phyloP scores from a whole-genome alignment of 73 alveolate species.

The Paramecium tetraurelia region DNA sequence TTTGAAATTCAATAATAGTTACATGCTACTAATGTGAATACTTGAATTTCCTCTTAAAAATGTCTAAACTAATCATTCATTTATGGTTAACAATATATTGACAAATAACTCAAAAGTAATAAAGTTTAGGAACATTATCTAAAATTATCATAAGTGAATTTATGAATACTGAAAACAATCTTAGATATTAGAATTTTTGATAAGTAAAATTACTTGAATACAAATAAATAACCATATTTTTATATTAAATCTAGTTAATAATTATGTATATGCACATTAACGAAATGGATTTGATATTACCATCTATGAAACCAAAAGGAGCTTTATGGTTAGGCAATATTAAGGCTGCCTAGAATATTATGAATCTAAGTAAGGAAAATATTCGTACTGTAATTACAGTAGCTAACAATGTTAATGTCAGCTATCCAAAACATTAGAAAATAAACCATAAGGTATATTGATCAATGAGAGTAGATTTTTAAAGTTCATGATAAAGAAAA shows the following conservation, averaged over 20 bases:
- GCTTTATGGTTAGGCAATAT: neutral
- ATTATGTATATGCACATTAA: neutral
- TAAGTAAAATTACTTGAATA: neutral
- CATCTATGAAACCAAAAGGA: neutral
- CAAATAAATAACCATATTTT: neutral
- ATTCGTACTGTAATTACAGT: slow-evolving; percentile 17
- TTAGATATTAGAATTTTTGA: neutral
- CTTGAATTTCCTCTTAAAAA: neutral
- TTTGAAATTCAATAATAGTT: too few species aligned
- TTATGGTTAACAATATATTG: too few species aligned
- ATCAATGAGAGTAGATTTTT: neutral
- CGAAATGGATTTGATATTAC: slow-evolving; percentile 6
- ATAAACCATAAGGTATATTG: neutral
- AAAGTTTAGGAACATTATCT: neutral
- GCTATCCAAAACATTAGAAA: neutral
- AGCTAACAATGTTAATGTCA: neutral
- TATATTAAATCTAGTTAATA: neutral
- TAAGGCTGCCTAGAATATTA: neutral
- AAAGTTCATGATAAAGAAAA: neutral
- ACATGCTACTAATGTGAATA: too few species aligned
- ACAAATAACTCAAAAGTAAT: neutral
- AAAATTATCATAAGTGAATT: neutral
- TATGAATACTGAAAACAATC: neutral
- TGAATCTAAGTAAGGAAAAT: neutral
- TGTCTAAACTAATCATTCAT: neutral